phyloP scores from a whole-genome alignment of 2,329 filamentous ascomycete species.

The Septoria petroselini region DNA sequence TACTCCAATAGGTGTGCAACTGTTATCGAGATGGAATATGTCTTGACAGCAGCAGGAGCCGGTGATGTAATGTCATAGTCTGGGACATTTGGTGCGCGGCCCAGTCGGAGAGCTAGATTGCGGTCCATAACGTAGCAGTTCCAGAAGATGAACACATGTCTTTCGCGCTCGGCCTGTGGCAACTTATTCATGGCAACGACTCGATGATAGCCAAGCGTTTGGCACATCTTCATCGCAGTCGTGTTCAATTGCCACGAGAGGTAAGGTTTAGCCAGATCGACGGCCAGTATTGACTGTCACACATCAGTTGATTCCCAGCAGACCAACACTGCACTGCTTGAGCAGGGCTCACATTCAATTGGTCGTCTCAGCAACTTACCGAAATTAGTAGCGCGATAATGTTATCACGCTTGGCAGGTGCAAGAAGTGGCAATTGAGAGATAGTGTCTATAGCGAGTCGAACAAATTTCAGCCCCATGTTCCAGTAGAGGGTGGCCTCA shows the following conservation, averaged over 20 bases:
- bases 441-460: slow-evolving; percentile 3
- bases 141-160: slow-evolving; percentile 7
- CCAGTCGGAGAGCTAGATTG: slow-evolving; percentile 2
- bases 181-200: neutral
- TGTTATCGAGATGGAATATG: neutral
- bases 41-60: neutral
- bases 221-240: slow-evolving; percentile 7
- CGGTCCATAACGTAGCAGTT: slow-evolving; percentile 8
- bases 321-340: neutral
- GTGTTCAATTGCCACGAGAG: slow-evolving; percentile 4
- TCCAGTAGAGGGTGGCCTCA: neutral
- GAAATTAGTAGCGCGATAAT: slow-evolving; percentile 5
- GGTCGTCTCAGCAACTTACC: neutral
- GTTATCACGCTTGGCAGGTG: slow-evolving; percentile 2
- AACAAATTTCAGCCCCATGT: neutral
- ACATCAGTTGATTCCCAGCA: neutral
- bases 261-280: slow-evolving; percentile 5
- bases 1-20: slow-evolving; percentile 1
- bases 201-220: slow-evolving; percentile 5
- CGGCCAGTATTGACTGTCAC: neutral
- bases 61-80: slow-evolving; percentile 9
- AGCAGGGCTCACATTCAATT: no score
- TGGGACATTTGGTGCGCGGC: neutral
- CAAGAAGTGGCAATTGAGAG: slow-evolving; percentile 3
- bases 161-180: slow-evolving; percentile 4